Evolutionary conservation across 1,284 basidiomycete genomes (phyloP).

Genomic region (Rhodotorula sp.): DNA sequence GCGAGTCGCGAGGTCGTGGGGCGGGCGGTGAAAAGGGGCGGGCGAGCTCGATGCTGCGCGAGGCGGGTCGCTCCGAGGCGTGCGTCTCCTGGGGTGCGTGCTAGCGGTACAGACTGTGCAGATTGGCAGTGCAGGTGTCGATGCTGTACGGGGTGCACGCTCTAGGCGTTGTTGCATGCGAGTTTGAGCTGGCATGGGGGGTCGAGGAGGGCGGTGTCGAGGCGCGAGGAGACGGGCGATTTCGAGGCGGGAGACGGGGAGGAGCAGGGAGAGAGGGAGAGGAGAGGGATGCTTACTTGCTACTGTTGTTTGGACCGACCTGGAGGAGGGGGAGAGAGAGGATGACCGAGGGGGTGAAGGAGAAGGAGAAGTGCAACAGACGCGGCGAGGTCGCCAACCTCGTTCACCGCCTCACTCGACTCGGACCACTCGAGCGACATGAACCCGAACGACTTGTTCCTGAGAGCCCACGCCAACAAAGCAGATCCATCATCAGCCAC

Average conservation of each 20-base stretch:
- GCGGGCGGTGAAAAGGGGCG: too few species aligned
- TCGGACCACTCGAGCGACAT: neutral
- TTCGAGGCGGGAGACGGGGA: too few species aligned
- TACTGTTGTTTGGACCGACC: neutral
- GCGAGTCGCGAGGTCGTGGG: too few species aligned
- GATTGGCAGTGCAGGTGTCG: too few species aligned
- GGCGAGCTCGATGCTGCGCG: too few species aligned
- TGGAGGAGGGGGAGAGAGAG: neutral
- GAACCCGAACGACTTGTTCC: slow-evolving; percentile 27
- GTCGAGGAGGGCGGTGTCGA: neutral
- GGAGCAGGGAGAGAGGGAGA: neutral
- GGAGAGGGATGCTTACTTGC: neutral
- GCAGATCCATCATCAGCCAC: neutral
- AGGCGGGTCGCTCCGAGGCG: too few species aligned
- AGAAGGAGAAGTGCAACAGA: too few species aligned
- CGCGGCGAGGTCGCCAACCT: too few species aligned
- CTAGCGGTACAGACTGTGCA: too few species aligned
- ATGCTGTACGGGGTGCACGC: neutral
- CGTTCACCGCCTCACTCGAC: neutral
- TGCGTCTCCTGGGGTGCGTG: too few species aligned
- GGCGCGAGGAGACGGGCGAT: too few species aligned
- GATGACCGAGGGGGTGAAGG: too few species aligned
- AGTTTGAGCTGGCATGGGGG: neutral
- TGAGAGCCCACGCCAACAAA: slow-evolving; percentile 10
- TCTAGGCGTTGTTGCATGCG: neutral